Base-by-base conservation (phyloP, 139 green algal genomes). In the Chlorella ohadii region DNA sequence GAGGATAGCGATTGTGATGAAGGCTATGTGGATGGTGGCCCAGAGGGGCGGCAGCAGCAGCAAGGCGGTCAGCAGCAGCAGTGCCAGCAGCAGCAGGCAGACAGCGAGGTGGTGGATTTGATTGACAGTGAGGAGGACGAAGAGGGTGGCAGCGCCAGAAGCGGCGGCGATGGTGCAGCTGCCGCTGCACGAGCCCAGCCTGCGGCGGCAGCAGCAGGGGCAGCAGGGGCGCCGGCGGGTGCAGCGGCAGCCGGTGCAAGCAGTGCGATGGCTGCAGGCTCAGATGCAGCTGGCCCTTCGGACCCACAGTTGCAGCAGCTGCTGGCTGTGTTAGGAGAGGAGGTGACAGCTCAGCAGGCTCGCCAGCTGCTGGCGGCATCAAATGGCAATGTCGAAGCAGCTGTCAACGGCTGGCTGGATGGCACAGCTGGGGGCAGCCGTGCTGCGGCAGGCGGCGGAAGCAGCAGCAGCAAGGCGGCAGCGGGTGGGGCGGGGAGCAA, bases 351-450 rank as follows among this genome's bases (percentile, higher is more conserved):
- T 34, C 76, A 72, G 19, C 47, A 79, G 25, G 89, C 81, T 19
- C 38, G 68, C 25, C 36, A 61, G 76, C 86, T 94, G 85, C 84
- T 94, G 67, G 31, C 51, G 16, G 34, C 79, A 19, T 64, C 82
- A 12, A 59, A 57, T 0, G 87, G 85, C 13, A 85, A 92, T 39
- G 44, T 89, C 0, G 23, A 73, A 38, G 51, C 59, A 1, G 91
- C 91, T 0, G 4, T 90, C 51, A 92, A 92, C 47, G 23, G 78
- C 6, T 87, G 79, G 68, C 91, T 86, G 36, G 86, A 94, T 44
- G 59, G 79, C 31, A 23, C 20, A 63, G 39, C 36, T 16, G 71
- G 28, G 34, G 63, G 41, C 63, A 31, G 59, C 4, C 25, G 71
- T 6, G 57, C 6, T 36, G 36, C 12, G 51, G 38, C 33, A 25